phyloP scores from a whole-genome alignment of 768 basidiomycete species.

The Omphalotus guepiniiformis region DNA sequence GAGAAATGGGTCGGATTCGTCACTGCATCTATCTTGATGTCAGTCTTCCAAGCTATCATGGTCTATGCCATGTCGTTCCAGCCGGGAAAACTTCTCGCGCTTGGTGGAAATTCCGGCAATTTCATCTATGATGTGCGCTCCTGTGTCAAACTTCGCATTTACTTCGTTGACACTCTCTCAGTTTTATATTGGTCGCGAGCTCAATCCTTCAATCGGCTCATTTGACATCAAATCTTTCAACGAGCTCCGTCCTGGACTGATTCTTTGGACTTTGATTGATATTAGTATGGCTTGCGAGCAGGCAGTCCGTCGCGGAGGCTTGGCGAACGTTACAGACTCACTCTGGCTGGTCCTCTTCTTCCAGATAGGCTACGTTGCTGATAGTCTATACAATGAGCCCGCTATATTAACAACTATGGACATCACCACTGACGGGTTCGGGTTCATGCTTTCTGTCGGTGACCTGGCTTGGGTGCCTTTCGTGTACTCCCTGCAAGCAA shows the following conservation, averaged over 20 bases:
- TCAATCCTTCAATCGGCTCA: conserved; percentile 85
- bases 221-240: conserved; percentile 67
- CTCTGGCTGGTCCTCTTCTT: conserved; percentile 87
- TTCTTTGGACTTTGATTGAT: conserved; percentile 88
- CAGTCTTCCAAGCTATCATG: conserved; percentile 64
- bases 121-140: conserved; percentile 84
- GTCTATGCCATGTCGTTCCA: conserved; percentile 73
- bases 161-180: conserved; percentile 22
- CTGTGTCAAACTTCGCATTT: no score
- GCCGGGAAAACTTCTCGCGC: conserved; percentile 68
- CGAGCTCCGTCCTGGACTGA: conserved; percentile 86
- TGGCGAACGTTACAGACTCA: conserved; percentile 72
- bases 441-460: conserved; percentile 95
- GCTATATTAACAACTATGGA: conserved; percentile 96
- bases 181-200: conserved; percentile 93
- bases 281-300: conserved; percentile 91
- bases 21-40: conserved; percentile 79
- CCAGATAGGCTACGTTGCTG: conserved; percentile 84
- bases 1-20: conserved; percentile 88
- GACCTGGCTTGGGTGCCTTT: conserved; percentile 95
- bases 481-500: conserved; percentile 88
- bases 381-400: conserved; percentile 89
- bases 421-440: conserved; percentile 95
- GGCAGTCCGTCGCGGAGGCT: conserved; percentile 70
- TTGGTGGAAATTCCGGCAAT: conserved; percentile 90